Evolutionary conservation across 306 rosid species (phyloP).

Genomic region (Corylus americana): DNA sequence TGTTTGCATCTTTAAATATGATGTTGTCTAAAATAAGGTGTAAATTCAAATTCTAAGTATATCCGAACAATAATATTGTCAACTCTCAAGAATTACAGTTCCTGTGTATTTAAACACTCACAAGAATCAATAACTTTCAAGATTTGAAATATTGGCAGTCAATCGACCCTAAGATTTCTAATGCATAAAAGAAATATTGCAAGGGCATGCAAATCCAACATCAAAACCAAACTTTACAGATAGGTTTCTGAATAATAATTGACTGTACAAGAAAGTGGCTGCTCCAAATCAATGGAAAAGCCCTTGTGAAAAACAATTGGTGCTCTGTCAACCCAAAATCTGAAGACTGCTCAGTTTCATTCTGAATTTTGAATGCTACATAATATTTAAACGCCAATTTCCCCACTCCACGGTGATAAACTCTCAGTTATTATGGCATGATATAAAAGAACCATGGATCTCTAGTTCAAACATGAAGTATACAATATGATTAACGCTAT

Average conservation of each 20-base stretch:
- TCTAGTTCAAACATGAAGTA: neutral
- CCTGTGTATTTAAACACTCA: neutral
- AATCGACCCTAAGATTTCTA: neutral
- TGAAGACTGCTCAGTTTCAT: conserved; percentile 12
- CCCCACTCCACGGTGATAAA: neutral
- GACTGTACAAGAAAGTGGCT: conserved; percentile 2
- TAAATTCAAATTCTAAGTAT: neutral
- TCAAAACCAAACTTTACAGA: neutral
- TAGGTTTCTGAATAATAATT: neutral
- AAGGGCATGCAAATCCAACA: neutral
- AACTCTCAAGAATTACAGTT: neutral
- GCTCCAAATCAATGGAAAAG: neutral
- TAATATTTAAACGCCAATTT: neutral
- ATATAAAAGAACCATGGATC: conserved; percentile 2
- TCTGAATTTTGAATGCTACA: conserved; percentile 8
- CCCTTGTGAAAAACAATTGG: neutral
- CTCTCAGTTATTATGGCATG: neutral
- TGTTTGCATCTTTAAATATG: neutral
- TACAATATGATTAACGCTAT: neutral
- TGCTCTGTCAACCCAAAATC: neutral
- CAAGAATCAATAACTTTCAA: neutral
- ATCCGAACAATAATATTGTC: neutral
- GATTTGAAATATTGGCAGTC: neutral
- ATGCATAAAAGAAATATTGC: neutral
- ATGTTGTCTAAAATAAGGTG: neutral